Conservation (phyloP, 2,329 filamentous ascomycete genomes). For the Scleromitrula shiraiana region DNA sequence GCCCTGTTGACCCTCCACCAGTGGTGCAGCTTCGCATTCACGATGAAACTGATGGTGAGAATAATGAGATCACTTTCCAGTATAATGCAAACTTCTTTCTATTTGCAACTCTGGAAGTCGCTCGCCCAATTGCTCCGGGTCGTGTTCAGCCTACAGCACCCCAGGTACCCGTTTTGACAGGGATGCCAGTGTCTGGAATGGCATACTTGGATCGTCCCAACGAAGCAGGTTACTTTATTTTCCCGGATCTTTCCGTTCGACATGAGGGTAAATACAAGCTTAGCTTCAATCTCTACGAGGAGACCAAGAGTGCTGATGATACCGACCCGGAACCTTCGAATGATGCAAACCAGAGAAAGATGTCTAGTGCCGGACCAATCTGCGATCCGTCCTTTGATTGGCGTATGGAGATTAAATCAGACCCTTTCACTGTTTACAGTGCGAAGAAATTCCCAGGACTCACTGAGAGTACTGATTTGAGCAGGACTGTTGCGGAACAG, state of each 20-base stretch:
- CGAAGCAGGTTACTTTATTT: conserved; percentile 87
- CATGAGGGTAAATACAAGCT: conserved; percentile 92
- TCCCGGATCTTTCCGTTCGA: conserved; percentile 90
- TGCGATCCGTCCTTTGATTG: conserved; percentile 57
- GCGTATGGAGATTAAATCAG: conserved; percentile 82
- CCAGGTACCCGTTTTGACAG: conserved; percentile 78
- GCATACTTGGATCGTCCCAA: conserved; percentile 85
- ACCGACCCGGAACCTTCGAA: conserved; percentile 47
- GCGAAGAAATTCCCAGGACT: conserved; percentile 98
- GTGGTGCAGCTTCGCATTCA: conserved; percentile 87
- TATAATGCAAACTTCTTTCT: conserved; percentile 98
- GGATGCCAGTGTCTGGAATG: conserved; percentile 91
- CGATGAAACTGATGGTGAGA: conserved; percentile 45
- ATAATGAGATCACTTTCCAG: conserved; percentile 60
- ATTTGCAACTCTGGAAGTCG: conserved; percentile 82
- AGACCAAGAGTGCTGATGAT: conserved; percentile 79
- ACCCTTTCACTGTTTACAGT: conserved; percentile 81
- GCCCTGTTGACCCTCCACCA: conserved; percentile 52
- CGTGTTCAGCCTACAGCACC: conserved; percentile 61
- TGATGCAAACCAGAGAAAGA: conserved; percentile 25
- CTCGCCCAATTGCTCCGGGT: conserved; percentile 73
- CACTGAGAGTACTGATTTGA: conserved; percentile 79
- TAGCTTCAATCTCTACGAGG: conserved; percentile 88
- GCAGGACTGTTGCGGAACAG: conserved; percentile 88
- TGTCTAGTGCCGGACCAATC: conserved; percentile 34